phyloP scores from a whole-genome alignment of 2,329 filamentous ascomycete species.

The Ophioceras dolichostomum region DNA sequence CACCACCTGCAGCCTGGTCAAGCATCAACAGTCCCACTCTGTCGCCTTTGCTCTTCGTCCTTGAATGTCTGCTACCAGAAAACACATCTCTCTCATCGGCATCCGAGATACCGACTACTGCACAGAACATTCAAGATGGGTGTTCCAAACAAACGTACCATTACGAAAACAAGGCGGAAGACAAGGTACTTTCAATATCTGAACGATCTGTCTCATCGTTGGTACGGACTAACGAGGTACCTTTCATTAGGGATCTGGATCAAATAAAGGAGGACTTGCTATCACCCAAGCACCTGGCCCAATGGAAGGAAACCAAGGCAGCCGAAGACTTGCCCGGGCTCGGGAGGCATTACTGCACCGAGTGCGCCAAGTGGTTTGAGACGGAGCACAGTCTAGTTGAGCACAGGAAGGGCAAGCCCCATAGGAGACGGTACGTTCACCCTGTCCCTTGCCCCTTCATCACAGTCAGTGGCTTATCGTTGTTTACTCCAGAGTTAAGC shows the following conservation, averaged over 20 bases:
- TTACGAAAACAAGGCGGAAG: slow-evolving; percentile 63
- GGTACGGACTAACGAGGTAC: too few relatives aligned
- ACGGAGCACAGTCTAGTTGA: slow-evolving; percentile 61
- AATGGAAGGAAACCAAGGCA: slow-evolving; percentile 68
- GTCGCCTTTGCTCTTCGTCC: too few relatives aligned
- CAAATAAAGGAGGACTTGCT: slow-evolving; percentile 77
- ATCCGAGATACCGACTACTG: too few relatives aligned
- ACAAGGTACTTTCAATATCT: too few relatives aligned
- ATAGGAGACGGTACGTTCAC: slow-evolving; percentile 65
- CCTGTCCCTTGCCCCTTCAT: background rate
- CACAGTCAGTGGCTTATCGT: too few relatives aligned
- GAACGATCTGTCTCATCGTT: too few relatives aligned
- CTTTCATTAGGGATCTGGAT: slow-evolving; percentile 82
- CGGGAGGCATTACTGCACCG: slow-evolving; percentile 75
- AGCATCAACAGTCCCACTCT: too few relatives aligned
- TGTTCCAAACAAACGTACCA: slow-evolving; percentile 51
- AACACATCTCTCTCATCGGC: too few relatives aligned
- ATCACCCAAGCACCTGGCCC: slow-evolving; percentile 65
- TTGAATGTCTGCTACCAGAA: too few relatives aligned
- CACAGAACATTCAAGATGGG: too few relatives aligned
- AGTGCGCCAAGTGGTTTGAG: slow-evolving; percentile 97
- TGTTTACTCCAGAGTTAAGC: slow-evolving; percentile 51
- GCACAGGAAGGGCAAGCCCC: slow-evolving; percentile 80
- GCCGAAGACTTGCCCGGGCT: slow-evolving; percentile 79
- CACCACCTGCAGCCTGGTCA: too few relatives aligned